These are phyloP conservation scores for Microascus cirrosus DNA, from an alignment of 2,329 filamentous ascomycete genomes.

Conservation along the genomic window DNA sequence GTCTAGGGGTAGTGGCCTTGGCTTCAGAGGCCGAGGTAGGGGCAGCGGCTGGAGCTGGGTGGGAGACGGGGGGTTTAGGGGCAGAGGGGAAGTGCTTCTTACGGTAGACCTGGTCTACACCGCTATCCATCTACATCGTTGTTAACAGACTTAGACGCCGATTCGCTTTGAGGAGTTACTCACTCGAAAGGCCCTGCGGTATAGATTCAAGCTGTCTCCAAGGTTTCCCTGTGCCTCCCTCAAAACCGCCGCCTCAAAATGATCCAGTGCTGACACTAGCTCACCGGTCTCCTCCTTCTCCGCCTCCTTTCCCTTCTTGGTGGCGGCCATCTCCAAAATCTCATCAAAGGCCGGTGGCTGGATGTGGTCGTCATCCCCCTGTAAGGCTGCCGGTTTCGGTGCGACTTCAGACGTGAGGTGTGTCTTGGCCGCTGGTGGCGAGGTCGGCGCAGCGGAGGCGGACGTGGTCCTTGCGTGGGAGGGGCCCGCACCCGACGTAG, in stretches of 20 bases:
- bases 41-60: slow-evolving; percentile 11
- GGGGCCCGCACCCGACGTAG: neutral
- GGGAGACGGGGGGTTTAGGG: slow-evolving; percentile 9
- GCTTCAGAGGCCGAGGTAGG: slow-evolving; percentile 10
- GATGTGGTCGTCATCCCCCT: slow-evolving; percentile 15
- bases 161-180: slow-evolving; percentile 11
- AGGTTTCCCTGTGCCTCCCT: slow-evolving; percentile 76
- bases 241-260: slow-evolving; percentile 86
- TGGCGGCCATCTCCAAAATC: slow-evolving; percentile 2
- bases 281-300: slow-evolving; percentile 17
- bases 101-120: slow-evolving; percentile 77
- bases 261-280: slow-evolving; percentile 71
- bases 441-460: neutral
- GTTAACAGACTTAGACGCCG: neutral
- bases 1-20: slow-evolving; percentile 13
- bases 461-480: neutral
- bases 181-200: slow-evolving; percentile 83
- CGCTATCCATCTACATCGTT: slow-evolving; percentile 57
- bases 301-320: slow-evolving; percentile 4
- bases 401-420: slow-evolving; percentile 7
- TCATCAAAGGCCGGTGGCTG: slow-evolving; percentile 10
- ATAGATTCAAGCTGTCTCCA: slow-evolving; percentile 78
- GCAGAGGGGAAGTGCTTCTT: slow-evolving; percentile 71
- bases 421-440: slow-evolving; percentile 5
- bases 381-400: slow-evolving; percentile 9